These are phyloP conservation scores for Inosperma sp. DNA, from an alignment of 768 basidiomycete genomes.

Conservation along the genomic window DNA sequence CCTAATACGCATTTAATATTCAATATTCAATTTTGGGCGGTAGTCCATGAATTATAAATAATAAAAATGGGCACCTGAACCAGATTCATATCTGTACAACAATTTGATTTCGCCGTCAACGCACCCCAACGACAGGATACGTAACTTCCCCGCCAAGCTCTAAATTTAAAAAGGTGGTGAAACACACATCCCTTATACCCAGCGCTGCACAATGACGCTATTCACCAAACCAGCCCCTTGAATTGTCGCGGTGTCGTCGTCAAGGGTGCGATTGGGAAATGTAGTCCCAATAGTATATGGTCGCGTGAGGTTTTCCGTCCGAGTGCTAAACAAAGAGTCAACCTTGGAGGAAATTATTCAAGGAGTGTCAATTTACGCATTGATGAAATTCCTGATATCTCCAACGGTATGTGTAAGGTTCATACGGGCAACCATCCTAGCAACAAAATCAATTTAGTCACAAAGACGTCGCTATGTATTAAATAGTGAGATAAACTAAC, in stretches of 20 bases:
- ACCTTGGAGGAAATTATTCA: neutral
- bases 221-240: conserved; percentile 69
- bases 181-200: conserved; percentile 48
- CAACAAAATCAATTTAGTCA: neutral
- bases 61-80: no score
- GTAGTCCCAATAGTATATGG: conserved; percentile 81
- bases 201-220: conserved; percentile 82
- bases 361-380: conserved; percentile 58
- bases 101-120: no score
- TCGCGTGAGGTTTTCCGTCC: conserved; percentile 57
- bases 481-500: conserved; percentile 32
- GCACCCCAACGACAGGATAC: no score
- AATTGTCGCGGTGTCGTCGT: conserved; percentile 62
- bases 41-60: no score
- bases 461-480: neutral
- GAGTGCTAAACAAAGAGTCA: conserved; percentile 44
- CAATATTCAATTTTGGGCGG: no score
- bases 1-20: no score
- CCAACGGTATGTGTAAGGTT: conserved; percentile 87
- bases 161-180: no score
- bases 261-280: conserved; percentile 76
- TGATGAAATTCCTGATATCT: conserved; percentile 83
- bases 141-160: no score
- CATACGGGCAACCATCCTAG: conserved; percentile 77
- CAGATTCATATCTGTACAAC: no score